These are phyloP conservation scores for Sanghuangporus weigelae DNA, from an alignment of 1,284 basidiomycete genomes.

Conservation along the genomic window DNA sequence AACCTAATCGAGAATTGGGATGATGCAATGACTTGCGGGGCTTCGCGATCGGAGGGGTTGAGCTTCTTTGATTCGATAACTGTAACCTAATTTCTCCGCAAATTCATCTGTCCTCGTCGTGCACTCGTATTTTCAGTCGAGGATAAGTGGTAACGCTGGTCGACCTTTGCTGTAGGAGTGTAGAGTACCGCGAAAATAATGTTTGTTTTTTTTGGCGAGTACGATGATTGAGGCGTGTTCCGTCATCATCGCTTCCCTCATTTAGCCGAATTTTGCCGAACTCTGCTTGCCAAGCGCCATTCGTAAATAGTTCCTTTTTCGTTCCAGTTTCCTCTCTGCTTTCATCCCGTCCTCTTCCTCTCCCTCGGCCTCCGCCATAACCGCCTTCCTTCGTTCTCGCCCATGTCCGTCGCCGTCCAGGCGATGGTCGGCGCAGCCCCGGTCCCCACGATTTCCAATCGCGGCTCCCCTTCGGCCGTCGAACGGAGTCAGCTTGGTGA, in stretches of 20 bases:
- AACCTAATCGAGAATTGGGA: no score
- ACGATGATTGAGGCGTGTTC: neutral
- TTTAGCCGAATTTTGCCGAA: slow-evolving; percentile 1
- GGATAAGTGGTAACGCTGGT: no score
- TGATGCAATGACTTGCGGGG: no score
- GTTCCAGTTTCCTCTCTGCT: neutral
- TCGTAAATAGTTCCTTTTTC: neutral
- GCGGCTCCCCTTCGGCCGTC: neutral
- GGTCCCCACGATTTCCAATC: neutral
- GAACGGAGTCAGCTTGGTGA: slow-evolving; percentile 1
- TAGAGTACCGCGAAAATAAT: neutral
- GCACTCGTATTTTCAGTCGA: no score
- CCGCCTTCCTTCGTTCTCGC: neutral
- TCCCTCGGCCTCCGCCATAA: neutral
- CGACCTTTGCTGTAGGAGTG: no score
- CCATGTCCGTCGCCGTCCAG: slow-evolving; percentile 16
- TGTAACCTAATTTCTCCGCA: no score
- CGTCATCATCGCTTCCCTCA: slow-evolving; percentile 8
- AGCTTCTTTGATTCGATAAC: no score
- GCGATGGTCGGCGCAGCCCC: neutral
- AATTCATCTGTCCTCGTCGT: no score
- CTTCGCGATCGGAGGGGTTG: no score
- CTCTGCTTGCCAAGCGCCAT: neutral
- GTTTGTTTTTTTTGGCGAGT: neutral
- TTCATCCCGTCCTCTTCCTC: neutral